Evolutionary conservation across 2,329 filamentous ascomycete genomes (phyloP).

Genomic region (Seiridium cupressi): DNA sequence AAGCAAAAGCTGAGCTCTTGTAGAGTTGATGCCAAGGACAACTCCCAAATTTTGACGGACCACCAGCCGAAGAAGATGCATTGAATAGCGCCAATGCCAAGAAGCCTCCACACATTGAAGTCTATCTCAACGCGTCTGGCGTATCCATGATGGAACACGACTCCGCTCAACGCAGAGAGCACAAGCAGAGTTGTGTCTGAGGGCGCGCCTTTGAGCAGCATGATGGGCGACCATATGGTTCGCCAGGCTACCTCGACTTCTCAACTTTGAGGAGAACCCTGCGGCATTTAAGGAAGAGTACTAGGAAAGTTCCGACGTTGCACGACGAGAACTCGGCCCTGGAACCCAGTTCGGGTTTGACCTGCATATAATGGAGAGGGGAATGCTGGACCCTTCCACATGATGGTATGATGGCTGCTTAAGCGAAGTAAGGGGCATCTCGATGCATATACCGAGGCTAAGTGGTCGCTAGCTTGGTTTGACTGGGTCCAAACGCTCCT

Average conservation of each 20-base stretch:
- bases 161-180: background rate
- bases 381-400: no score
- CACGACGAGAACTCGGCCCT: background rate
- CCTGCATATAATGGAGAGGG: background rate
- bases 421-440: no score
- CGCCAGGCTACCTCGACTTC: background rate
- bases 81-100: background rate
- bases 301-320: background rate
- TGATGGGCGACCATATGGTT: background rate
- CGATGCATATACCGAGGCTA: no score
- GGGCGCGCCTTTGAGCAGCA: background rate
- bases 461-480: no score
- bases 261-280: background rate
- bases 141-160: constrained; percentile 11
- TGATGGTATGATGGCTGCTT: no score
- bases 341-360: background rate
- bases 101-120: background rate
- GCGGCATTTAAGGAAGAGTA: background rate
- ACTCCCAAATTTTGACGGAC: background rate
- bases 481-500: no score
- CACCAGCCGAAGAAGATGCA: background rate
- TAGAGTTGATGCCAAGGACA: background rate
- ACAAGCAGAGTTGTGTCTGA: background rate
- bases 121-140: constrained; percentile 10
- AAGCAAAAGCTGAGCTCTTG: background rate